Evolutionary conservation across 2,329 filamentous ascomycete genomes (phyloP).

Genomic region (Macroventuria anomochaeta): DNA sequence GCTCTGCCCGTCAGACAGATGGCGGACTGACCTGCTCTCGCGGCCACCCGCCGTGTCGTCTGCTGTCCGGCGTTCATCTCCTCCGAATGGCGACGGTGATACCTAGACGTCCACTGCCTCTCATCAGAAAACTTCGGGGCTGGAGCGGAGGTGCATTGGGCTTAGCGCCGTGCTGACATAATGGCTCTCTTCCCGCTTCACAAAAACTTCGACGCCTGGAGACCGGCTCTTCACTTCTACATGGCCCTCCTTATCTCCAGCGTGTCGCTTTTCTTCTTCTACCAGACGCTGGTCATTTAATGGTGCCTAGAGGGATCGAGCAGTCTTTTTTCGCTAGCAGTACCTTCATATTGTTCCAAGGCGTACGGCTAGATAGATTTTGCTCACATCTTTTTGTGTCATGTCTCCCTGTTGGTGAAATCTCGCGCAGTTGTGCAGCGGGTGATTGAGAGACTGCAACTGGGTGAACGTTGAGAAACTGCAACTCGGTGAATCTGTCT

Average conservation of each 20-base stretch:
- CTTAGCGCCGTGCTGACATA: too few relatives aligned
- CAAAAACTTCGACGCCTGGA: slow-evolving; percentile 25
- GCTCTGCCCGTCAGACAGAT: too few relatives aligned
- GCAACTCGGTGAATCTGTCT: too few relatives aligned
- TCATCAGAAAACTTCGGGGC: slow-evolving; percentile 39
- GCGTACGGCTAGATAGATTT: slow-evolving; percentile 96
- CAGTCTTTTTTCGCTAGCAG: slow-evolving; percentile 99
- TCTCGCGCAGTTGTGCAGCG: too few relatives aligned
- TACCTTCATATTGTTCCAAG: slow-evolving; percentile 76
- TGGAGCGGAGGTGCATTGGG: slow-evolving; percentile 39
- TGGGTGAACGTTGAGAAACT: not conserved
- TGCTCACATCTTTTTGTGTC: slow-evolving; percentile 69
- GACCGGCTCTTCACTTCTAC: slow-evolving; percentile 51
- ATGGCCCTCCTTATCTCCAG: slow-evolving; percentile 94
- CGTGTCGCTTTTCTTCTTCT: slow-evolving; percentile 61
- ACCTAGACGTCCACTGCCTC: not conserved
- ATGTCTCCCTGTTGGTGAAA: too few relatives aligned
- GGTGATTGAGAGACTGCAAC: too few relatives aligned
- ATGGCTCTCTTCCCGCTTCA: too few relatives aligned
- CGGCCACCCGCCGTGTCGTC: slow-evolving; percentile 54
- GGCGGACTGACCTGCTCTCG: slow-evolving; percentile 50
- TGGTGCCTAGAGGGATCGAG: slow-evolving; percentile 80
- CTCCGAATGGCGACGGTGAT: too few relatives aligned
- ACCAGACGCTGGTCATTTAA: slow-evolving; percentile 81
- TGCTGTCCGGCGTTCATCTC: slow-evolving; percentile 54